Base-by-base conservation (phyloP, 2,329 filamentous ascomycete species). In the Tolypocladium capitatum region DNA sequence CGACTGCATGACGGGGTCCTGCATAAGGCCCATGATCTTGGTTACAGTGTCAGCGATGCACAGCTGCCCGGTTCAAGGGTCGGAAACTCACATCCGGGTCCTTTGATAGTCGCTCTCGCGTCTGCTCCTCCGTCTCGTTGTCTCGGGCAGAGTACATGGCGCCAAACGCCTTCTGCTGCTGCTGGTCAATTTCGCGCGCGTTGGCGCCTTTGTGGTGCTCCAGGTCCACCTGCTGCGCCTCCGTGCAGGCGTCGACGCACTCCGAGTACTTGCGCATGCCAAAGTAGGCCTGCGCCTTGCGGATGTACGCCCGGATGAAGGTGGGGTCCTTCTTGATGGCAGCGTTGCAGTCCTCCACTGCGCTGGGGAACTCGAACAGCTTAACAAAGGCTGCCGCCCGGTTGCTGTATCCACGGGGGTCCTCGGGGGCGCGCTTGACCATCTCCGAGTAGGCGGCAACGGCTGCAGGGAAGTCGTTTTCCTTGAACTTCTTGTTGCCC, bases 181-280 rank as follows among this genome's bases (percentile, higher is more conserved):
- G 88, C 64, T 86, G 79, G 61, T 96, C 88, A 59, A 98, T 95
- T 72, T 98, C 92, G 36, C 88, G 80, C 0, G 84, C 75, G 63
- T 96, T 92, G 63, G 87, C 88, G 51, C 84, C 82, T 48, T 69
- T 71, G 67, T 80, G 72, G 60, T 75, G 66, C 56, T 81, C 79
- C 50, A 75, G 75, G 65, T 98, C 92, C 51, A 94, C 78, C 57
- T 81, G 75, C 9, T 76, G 72, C 1, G 94, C 92, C 63, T 89
- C 86, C 35, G 80, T 80, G 70, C 90, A 95, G 8, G 84, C 85
- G 62, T 98, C 92, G 49, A 97, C 74, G 62, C 86, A 94, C 66
- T 90, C 91, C 67, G 84, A 95, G 75, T 95, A 97, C 68, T 98
- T 91, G 67, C 92, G 87, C 92, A 98, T 98, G 58, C 89, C 89